Evolutionary conservation across 352 stramenopile species (phyloP).

Genomic region (Thalassiosira sp.): DNA sequence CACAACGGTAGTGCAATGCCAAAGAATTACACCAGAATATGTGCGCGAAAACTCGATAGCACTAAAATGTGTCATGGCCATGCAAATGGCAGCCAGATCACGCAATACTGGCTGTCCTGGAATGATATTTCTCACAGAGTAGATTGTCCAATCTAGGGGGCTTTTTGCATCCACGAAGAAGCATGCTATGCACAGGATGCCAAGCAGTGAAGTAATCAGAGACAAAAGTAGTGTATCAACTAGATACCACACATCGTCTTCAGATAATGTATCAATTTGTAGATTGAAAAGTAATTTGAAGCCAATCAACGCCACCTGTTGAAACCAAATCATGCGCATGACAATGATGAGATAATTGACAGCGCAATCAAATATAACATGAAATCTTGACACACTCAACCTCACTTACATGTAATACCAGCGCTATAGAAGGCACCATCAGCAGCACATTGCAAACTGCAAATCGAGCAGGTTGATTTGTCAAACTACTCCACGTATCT

Average conservation of each 20-base stretch:
- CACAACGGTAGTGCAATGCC: conserved; percentile 17
- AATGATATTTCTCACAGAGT: conserved; percentile 18
- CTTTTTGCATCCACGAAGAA: conserved; percentile 41
- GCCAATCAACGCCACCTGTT: conserved; percentile 21
- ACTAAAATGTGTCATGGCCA: conserved; percentile 40
- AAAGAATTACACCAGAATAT: conserved; percentile 26
- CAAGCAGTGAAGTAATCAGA: conserved; percentile 17
- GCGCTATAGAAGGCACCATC: conserved; percentile 16
- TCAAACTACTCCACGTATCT: conserved; percentile 26
- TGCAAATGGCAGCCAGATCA: conserved; percentile 31
- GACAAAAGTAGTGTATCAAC: conserved; percentile 28
- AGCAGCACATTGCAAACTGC: conserved; percentile 37
- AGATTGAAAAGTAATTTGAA: conserved; percentile 15
- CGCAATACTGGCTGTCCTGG: conserved; percentile 16
- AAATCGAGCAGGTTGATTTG: background rate
- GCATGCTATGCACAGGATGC: conserved; percentile 29
- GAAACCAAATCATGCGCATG: background rate
- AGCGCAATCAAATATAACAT: background rate
- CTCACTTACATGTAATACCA: conserved; percentile 39
- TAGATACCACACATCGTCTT: conserved; percentile 20
- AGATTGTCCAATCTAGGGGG: conserved; percentile 29
- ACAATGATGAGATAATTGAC: background rate
- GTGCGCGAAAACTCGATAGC: conserved; percentile 33
- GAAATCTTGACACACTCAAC: background rate
- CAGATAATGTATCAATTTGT: conserved; percentile 15